Evolutionary conservation across 2,329 filamentous ascomycete species (phyloP).

Genomic region (Monilinia laxa): DNA sequence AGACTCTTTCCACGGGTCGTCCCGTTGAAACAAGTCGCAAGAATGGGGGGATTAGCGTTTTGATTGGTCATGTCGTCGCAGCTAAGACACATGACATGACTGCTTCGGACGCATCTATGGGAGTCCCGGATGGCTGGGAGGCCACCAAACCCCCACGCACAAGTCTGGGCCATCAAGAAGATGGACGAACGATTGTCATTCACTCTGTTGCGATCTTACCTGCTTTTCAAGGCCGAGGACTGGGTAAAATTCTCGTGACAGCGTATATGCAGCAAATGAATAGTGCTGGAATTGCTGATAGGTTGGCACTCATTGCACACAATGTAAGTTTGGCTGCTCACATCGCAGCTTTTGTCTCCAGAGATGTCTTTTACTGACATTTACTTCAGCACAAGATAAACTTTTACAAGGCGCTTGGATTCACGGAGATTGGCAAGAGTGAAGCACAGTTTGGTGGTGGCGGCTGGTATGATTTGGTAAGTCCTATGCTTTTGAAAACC

Average conservation of each 20-base stretch:
- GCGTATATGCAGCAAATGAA: slow-evolving; percentile 76
- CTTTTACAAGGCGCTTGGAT: slow-evolving; percentile 78
- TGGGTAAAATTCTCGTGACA: slow-evolving; percentile 72
- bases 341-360: not conserved
- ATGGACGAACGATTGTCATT: slow-evolving; percentile 72
- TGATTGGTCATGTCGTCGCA: slow-evolving; percentile 76
- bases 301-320: slow-evolving; percentile 74
- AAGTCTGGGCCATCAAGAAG: slow-evolving; percentile 66
- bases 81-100: slow-evolving; percentile 64
- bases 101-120: slow-evolving; percentile 77
- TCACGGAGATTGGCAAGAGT: slow-evolving; percentile 67
- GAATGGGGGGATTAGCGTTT: slow-evolving; percentile 56
- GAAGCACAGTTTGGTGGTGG: slow-evolving; percentile 72
- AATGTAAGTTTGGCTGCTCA: slow-evolving; percentile 49
- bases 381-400: slow-evolving; percentile 58
- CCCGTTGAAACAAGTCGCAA: slow-evolving; percentile 60
- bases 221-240: slow-evolving; percentile 68
- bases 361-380: slow-evolving; percentile 14
- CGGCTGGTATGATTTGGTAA: slow-evolving; percentile 80
- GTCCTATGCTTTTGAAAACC: slow-evolving; percentile 29
- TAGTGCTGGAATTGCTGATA: slow-evolving; percentile 66
- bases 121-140: slow-evolving; percentile 66
- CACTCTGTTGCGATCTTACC: slow-evolving; percentile 82
- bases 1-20: slow-evolving; percentile 55
- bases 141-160: slow-evolving; percentile 47